A percentile compares a stretch with the other conserved stretches of the same genome.
Conservation (phyloP, 2,329 filamentous ascomycete genomes). For the Colletotrichum agaves region DNA sequence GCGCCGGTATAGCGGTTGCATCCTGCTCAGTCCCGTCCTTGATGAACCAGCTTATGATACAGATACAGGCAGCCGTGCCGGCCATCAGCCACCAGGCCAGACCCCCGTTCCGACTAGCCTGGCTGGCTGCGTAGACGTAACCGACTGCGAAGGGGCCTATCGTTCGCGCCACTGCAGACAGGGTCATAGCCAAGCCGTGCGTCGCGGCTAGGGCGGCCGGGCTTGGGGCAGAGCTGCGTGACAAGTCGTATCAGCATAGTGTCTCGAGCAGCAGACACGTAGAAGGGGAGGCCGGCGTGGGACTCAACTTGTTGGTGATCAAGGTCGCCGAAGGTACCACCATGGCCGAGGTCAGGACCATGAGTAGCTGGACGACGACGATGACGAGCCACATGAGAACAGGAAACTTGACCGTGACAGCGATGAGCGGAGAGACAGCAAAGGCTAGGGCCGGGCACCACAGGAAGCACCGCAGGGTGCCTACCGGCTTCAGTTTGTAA, state of each 20-base stretch:
- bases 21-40: not conserved
- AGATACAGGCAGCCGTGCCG: not conserved
- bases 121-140: not conserved
- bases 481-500: not conserved
- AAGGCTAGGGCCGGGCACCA: conserved; percentile 4
- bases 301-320: conserved; percentile 12
- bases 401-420: not conserved
- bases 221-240: not conserved
- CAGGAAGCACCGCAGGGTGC: not conserved
- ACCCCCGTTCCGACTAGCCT: not conserved
- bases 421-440: not conserved
- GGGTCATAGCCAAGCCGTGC: not conserved
- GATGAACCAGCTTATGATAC: not conserved
- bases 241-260: not conserved
- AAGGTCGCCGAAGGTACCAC: conserved; percentile 9
- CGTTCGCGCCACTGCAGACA: not conserved
- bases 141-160: not conserved
- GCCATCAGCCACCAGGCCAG: conserved; percentile 17
- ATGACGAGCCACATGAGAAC: conserved; percentile 1
- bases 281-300: not conserved
- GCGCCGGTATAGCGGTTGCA: not conserved
- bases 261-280: not conserved
- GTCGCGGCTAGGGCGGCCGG: conserved; percentile 1
- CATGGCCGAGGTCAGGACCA: conserved; percentile 12
- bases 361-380: not conserved